A percentile compares a stretch with the other conserved stretches of the same genome.
Conservation (phyloP, 2,329 filamentous ascomycete species). For the Penicillium sp. region DNA sequence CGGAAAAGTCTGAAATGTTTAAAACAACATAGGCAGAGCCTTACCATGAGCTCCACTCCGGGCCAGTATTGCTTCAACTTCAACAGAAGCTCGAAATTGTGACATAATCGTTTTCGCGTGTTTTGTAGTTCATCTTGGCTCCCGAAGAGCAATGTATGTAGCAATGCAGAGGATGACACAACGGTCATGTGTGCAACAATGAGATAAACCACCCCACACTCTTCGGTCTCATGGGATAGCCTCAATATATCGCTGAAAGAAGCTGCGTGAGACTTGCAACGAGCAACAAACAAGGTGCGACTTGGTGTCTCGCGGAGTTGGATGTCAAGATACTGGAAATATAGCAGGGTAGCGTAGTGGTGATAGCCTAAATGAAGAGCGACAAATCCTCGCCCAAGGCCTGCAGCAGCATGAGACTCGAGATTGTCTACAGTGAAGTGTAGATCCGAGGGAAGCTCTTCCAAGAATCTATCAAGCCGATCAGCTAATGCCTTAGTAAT, state of each 20-base stretch:
- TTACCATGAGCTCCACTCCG: constrained; percentile 12
- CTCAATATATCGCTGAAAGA: constrained; percentile 7
- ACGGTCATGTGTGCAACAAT: constrained; percentile 39
- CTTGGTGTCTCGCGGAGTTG: constrained; percentile 9
- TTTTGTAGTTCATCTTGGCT: constrained; percentile 12
- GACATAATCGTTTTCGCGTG: constrained; percentile 3
- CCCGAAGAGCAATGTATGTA: constrained; percentile 38
- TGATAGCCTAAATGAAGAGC: constrained; percentile 42
- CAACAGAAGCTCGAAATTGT: constrained; percentile 13
- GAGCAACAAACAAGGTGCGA: constrained; percentile 12
- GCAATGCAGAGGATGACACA: constrained; percentile 38
- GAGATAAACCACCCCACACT: constrained; percentile 34
- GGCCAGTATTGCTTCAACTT: constrained; percentile 16
- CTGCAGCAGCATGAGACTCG: constrained; percentile 18
- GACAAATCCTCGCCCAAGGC: constrained; percentile 36
- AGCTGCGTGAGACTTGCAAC: constrained; percentile 11
- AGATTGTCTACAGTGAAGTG: constrained; percentile 15
- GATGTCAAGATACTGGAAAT: constrained; percentile 40
- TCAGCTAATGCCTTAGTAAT: constrained; percentile 3
- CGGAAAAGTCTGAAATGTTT: not conserved
- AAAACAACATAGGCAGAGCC: not conserved
- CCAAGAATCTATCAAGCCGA: constrained; percentile 13
- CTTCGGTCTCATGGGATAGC: constrained; percentile 10
- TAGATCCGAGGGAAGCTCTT: constrained; percentile 14
- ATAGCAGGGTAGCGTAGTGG: constrained; percentile 42